Percentiles rank a stretch among this genome's conserved stretches.
Evolutionary conservation across 306 rosid genomes (phyloP).

Genomic region (Fragaria vesca): DNA sequence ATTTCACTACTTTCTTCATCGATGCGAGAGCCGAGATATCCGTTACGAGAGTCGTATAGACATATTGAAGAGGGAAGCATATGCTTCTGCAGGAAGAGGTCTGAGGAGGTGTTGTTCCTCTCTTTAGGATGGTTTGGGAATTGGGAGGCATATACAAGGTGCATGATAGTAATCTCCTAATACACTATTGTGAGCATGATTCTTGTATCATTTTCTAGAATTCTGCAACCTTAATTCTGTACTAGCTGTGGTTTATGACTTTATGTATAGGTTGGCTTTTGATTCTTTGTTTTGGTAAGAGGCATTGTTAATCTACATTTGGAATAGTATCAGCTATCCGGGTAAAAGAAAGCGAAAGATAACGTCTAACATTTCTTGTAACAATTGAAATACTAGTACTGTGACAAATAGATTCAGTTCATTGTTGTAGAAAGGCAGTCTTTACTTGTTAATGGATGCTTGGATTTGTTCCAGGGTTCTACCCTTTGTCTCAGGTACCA

Average conservation of each 20-base stretch:
- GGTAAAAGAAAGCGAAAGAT: neutral
- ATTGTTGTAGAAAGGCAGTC: neutral
- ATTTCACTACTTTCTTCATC: neutral
- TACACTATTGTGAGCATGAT: neutral
- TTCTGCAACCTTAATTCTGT: no score
- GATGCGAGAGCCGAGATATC: neutral
- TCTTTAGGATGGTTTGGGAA: no score
- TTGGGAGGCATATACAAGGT: no score
- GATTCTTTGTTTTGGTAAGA: neutral
- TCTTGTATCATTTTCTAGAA: no score
- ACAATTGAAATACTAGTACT: neutral
- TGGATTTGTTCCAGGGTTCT: slow-evolving; percentile 86
- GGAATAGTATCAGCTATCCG: neutral
- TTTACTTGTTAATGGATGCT: slow-evolving; percentile 61
- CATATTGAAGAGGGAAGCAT: no score
- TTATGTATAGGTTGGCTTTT: neutral
- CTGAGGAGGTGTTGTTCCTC: no score
- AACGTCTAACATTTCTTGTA: neutral
- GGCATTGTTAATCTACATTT: neutral
- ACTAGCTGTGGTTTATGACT: no score
- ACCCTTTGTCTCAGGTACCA: slow-evolving; percentile 92
- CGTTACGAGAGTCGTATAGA: no score
- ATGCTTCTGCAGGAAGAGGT: no score
- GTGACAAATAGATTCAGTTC: neutral
- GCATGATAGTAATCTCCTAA: no score